These are phyloP conservation scores for Jasminum sambac DNA, from an alignment of 257 asterid genomes.

Conservation along the genomic window DNA sequence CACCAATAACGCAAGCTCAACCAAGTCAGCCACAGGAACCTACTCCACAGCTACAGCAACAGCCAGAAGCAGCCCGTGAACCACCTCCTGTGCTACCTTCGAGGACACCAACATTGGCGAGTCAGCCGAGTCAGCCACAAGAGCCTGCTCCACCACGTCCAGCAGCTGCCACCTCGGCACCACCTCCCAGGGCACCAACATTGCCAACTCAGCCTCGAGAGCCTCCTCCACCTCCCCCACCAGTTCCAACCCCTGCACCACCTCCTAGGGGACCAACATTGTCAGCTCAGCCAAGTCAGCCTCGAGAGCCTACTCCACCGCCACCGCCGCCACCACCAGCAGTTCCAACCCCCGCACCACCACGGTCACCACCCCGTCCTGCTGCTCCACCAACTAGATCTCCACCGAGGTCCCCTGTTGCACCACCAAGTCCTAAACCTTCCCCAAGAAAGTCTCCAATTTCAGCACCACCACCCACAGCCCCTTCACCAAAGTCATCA, in stretches of 20 bases:
- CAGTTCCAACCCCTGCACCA: constrained; percentile 1
- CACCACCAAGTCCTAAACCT: constrained; percentile 21
- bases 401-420: constrained; percentile 15
- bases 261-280: neutral
- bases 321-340: neutral
- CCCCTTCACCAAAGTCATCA: constrained; percentile 10
- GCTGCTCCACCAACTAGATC: constrained; percentile 3
- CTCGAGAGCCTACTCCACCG: too few species aligned
- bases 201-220: neutral
- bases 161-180: too few species aligned
- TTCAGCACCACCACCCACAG: neutral
- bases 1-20: too few species aligned
- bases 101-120: too few species aligned
- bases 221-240: neutral
- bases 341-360: neutral
- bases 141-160: too few species aligned
- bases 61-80: too few species aligned
- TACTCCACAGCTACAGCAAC: too few species aligned
- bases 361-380: neutral
- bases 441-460: constrained; percentile 24
- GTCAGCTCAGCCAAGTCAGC: too few species aligned
- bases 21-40: too few species aligned
- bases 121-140: too few species aligned
- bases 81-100: too few species aligned
- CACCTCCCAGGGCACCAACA: neutral